Percentiles rank a stretch among this genome's conserved stretches.
These are phyloP conservation scores for Hypoxylon cercidicola DNA, from an alignment of 495 filamentous ascomycete species.

Conservation along the genomic window DNA sequence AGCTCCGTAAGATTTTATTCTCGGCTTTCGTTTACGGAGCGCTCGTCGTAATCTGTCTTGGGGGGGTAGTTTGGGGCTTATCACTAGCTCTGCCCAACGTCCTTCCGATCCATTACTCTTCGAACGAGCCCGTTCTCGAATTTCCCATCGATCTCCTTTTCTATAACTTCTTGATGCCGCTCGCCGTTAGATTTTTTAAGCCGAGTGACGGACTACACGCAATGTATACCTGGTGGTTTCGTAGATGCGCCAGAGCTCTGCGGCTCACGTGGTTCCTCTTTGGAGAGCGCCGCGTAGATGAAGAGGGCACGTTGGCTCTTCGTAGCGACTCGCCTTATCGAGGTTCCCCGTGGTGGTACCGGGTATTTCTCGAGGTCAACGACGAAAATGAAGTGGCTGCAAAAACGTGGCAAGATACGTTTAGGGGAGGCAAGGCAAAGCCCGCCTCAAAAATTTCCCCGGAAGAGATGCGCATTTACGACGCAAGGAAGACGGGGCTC, in stretches of 20 bases:
- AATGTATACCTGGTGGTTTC: constrained; percentile 97
- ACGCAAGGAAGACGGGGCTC: constrained; percentile 49
- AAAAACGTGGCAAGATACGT: constrained; percentile 54
- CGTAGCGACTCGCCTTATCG: constrained; percentile 37
- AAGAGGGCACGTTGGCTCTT: constrained; percentile 71
- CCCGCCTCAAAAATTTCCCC: constrained; percentile 35
- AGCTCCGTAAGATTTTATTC: constrained; percentile 95
- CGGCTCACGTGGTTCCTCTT: constrained; percentile 94
- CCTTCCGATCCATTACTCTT: constrained; percentile 91
- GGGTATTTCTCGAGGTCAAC: constrained; percentile 52
- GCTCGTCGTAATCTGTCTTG: constrained; percentile 90
- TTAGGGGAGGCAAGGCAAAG: constrained; percentile 51
- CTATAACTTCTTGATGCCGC: constrained; percentile 94
- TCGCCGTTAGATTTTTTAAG: constrained; percentile 81
- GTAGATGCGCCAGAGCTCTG: constrained; percentile 80
- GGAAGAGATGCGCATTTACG: constrained; percentile 39
- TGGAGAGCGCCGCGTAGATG: constrained; percentile 79
- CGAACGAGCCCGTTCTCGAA: constrained; percentile 88
- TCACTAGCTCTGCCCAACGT: constrained; percentile 70
- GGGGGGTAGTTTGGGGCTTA: constrained; percentile 95
- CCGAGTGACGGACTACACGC: constrained; percentile 83
- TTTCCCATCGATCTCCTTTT: constrained; percentile 95
- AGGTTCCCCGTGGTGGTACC: constrained; percentile 45
- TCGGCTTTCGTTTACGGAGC: constrained; percentile 96
- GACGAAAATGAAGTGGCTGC: constrained; percentile 44